Percentiles rank a stretch among this genome's conserved stretches.
Conservation (phyloP, 208 protist species). For the Porcisia deanei region DNA sequence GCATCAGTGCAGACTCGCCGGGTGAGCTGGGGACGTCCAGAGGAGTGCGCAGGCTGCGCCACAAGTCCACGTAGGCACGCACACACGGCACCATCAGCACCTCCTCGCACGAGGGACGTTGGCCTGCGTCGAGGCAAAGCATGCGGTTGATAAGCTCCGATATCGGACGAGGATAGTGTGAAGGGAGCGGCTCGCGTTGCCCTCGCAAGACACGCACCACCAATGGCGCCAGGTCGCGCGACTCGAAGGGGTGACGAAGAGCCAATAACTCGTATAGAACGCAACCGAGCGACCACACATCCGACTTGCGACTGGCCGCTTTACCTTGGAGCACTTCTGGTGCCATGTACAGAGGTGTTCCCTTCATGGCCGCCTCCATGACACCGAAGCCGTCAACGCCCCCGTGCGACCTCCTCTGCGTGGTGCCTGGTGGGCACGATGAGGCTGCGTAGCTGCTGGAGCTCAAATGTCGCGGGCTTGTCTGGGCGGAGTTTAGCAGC, state of each 20-base stretch:
- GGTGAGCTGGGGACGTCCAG: constrained; percentile 26
- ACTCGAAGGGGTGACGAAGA: constrained; percentile 86
- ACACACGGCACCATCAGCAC: constrained; percentile 63
- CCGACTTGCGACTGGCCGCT: constrained; percentile 57
- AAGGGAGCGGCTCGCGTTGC: constrained; percentile 59
- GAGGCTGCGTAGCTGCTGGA: constrained; percentile 3
- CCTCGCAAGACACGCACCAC: constrained; percentile 81
- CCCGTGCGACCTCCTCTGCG: background rate
- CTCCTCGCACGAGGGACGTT: constrained; percentile 68
- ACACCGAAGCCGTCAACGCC: background rate
- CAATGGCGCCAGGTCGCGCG: constrained; percentile 68
- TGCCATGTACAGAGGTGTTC: constrained; percentile 95
- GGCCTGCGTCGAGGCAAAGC: constrained; percentile 48
- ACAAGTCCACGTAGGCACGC: constrained; percentile 44
- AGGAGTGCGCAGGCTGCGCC: constrained; percentile 34
- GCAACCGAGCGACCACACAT: constrained; percentile 94
- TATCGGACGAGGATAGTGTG: constrained; percentile 67
- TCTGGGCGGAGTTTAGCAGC: background rate
- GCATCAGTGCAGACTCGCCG: constrained; percentile 33
- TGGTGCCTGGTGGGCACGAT: background rate
- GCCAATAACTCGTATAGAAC: constrained; percentile 90
- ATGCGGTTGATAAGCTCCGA: constrained; percentile 59
- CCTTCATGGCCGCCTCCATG: constrained; percentile 72
- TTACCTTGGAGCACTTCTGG: constrained; percentile 91
- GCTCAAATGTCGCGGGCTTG: background rate